Percentiles rank a stretch among this genome's conserved stretches.
These are phyloP conservation scores for Pseudopyrenochaeta lycopersici DNA, from an alignment of 2,329 filamentous ascomycete genomes.

Conservation along the genomic window DNA sequence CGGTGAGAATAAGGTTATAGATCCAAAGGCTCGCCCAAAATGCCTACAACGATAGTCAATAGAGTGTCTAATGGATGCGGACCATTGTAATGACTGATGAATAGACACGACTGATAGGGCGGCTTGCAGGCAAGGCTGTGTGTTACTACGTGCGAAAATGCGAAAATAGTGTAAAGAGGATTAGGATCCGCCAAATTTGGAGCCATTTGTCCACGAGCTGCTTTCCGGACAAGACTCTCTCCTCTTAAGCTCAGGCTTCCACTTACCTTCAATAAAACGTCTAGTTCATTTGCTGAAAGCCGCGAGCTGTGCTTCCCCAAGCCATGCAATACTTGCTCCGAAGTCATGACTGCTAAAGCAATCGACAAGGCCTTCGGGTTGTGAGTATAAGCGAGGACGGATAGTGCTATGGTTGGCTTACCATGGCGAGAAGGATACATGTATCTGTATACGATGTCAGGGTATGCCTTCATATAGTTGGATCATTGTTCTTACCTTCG, in stretches of 20 bases:
- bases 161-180: neutral
- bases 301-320: slow-evolving; percentile 33
- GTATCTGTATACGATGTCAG: slow-evolving; percentile 20
- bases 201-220: neutral
- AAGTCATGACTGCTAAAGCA: slow-evolving; percentile 35
- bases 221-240: neutral
- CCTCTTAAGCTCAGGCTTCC: neutral
- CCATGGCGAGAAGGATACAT: slow-evolving; percentile 43
- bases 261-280: slow-evolving; percentile 23
- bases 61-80: slow-evolving; percentile 4
- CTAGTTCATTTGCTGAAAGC: slow-evolving; percentile 16
- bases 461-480: too few relatives aligned
- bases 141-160: neutral
- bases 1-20: slow-evolving; percentile 42
- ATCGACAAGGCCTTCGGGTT: slow-evolving; percentile 32
- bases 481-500: slow-evolving; percentile 11
- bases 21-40: slow-evolving; percentile 48
- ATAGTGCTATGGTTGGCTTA: slow-evolving; percentile 14
- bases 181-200: neutral
- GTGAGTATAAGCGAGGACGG: slow-evolving; percentile 13
- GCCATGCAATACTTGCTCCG: slow-evolving; percentile 42
- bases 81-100: neutral
- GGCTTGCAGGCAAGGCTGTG: neutral
- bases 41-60: slow-evolving; percentile 33
- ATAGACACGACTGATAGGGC: neutral